Base-by-base conservation (phyloP, 2,329 filamentous ascomycete species). In the Dothistroma septosporum region DNA sequence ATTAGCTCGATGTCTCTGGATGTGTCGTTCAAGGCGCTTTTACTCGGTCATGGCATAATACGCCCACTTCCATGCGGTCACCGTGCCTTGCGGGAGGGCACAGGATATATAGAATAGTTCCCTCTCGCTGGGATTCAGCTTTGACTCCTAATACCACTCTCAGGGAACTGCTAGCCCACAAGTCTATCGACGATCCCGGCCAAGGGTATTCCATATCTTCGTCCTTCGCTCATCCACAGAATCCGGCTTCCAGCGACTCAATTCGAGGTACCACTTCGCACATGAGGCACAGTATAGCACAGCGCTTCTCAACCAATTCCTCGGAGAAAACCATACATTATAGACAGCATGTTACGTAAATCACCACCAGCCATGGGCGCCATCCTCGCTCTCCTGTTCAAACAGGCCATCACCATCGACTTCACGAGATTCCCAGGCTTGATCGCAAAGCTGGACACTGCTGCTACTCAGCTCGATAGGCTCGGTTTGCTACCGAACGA, bases 401-500 rank as follows among this genome's bases (percentile, higher is more conserved):
- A 69, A 37, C 53, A 62, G 31, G 61, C 66, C 41, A 48, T 67
- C 24, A 72, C 75, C 22, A 72, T 76, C 57, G 78, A 79, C 61
- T 72, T 68, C 60, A 77, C 77, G 31, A 66, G 64, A 32, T 71
- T 80, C 62, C 74, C 78, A 19, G 70, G 71, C 9, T 70, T 78
- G 21, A 76, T 76, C 53, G 73, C 76, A 11, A 49, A 74, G 48
- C 72, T 80, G 24, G 72, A 69, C 58, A 71, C 68, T 37, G 75
- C 78, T 47, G 73, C 79, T 33, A 81, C 79, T 28, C 76, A 78
- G 48, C 76, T 79, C 14, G 80, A 82, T 61, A 75, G 77, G 35
- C 71, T 78, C 22, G 69, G 68, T 1, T 70, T 79, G 1, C 75
- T 82, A 9, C 61, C 74, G 16, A 69, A 70, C 16, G 71, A 79